These are phyloP conservation scores for Sugiyamaella xylanicola DNA, from an alignment of 1,139 yeast species.

Conservation along the genomic window DNA sequence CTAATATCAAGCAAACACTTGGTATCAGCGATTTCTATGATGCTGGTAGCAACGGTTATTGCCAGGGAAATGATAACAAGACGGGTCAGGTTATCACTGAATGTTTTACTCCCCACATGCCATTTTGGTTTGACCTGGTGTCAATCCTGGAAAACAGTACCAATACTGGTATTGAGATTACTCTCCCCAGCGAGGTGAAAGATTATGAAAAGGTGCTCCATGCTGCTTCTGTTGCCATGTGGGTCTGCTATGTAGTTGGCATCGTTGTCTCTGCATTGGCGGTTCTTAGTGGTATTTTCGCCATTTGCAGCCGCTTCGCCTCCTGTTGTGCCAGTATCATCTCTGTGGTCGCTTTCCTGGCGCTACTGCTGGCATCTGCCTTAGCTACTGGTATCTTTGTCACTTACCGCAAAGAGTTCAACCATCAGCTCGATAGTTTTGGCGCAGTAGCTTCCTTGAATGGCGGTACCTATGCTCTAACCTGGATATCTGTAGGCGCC, in stretches of 20 bases:
- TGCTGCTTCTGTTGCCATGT: conserved; percentile 49
- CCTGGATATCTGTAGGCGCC: conserved; percentile 52
- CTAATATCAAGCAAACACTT: conserved; percentile 37
- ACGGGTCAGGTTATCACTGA: conserved; percentile 38
- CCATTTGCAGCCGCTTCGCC: conserved; percentile 43
- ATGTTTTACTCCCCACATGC: conserved; percentile 45
- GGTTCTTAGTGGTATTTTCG: conserved; percentile 45
- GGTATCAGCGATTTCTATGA: conserved; percentile 66
- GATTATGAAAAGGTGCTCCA: conserved; percentile 43
- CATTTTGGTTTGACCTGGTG: conserved; percentile 66
- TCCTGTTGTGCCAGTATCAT: conserved; percentile 43
- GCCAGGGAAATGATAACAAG: conserved; percentile 53
- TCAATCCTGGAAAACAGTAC: conserved; percentile 50
- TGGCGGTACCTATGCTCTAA: conserved; percentile 44
- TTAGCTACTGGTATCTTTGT: conserved; percentile 50
- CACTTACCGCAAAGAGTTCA: conserved; percentile 45
- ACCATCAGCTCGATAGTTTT: conserved; percentile 39
- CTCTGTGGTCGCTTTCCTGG: conserved; percentile 38
- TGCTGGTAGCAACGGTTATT: conserved; percentile 73
- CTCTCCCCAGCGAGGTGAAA: conserved; percentile 43
- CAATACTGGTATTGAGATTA: conserved; percentile 33
- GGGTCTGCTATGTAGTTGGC: conserved; percentile 51
- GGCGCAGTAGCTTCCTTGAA: conserved; percentile 49
- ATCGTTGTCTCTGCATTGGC: conserved; percentile 47
- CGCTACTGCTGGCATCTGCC: conserved; percentile 43